Conservation (phyloP, 2,329 filamentous ascomycete species). For the Emmonsiellopsis sp. region DNA sequence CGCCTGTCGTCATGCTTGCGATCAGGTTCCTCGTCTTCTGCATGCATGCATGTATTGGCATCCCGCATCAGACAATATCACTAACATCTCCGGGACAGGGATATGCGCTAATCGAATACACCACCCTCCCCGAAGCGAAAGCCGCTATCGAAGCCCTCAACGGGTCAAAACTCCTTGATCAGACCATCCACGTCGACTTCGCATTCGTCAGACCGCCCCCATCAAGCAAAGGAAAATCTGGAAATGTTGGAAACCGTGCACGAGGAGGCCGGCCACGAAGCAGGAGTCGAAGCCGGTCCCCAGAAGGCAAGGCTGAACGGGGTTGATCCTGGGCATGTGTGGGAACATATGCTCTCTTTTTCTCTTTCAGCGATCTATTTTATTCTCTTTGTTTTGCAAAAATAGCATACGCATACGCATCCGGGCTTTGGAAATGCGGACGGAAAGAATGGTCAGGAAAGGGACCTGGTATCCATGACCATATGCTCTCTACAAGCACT, state of each 20-base stretch:
- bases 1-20: neutral
- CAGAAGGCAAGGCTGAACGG: constrained; percentile 27
- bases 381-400: neutral
- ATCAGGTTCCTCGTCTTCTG: no score
- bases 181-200: constrained; percentile 56
- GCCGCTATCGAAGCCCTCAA: constrained; percentile 54
- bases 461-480: neutral
- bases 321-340: constrained; percentile 15
- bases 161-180: constrained; percentile 52
- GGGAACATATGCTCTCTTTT: neutral
- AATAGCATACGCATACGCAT: neutral
- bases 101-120: constrained; percentile 58
- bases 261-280: constrained; percentile 31
- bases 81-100: constrained; percentile 36
- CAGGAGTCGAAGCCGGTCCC: constrained; percentile 39
- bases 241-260: constrained; percentile 31
- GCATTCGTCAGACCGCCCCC: constrained; percentile 54
- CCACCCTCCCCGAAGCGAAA: constrained; percentile 53
- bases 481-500: neutral
- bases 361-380: neutral
- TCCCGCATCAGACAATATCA: neutral
- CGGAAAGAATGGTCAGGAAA: neutral
- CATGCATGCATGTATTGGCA: neutral
- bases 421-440: neutral
- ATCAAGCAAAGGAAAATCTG: constrained; percentile 31